Base-by-base conservation (phyloP, 345 rosid species). In the Eucalyptus melliodora region DNA sequence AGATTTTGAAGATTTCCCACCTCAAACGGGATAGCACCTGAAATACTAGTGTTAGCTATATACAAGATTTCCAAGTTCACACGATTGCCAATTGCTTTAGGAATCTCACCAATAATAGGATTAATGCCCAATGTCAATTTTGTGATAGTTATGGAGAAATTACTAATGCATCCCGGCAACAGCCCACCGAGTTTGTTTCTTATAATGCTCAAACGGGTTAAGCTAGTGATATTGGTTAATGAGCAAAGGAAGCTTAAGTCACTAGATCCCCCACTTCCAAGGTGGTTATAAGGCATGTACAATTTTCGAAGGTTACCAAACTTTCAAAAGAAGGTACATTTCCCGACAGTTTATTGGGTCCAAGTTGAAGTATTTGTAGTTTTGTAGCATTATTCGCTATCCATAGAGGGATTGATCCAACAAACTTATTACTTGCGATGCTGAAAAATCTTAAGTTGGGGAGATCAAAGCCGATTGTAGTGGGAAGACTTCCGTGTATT, bases 51-150 rank as follows among this genome's bases (percentile, higher is more conserved):
- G n/a, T n/a, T n/a, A n/a, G n/a, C n/a, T n/a, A n/a, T n/a, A n/a
- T n/a, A n/a, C n/a, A n/a, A n/a, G n/a, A n/a, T n/a, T n/a, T 65
- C 83, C 86, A 92, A 93, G 45, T 90, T 92, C 17, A 62, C 86
- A 53, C 91, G 86, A 49, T 91, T 89, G 19, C 62, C 88, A 1
- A 92, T 47, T 6, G 47, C 88, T 12, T 42, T 16, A 11, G 93
- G 92, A 26, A 91, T 89, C 9, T 17, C 89, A 24, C 93, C 93
- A 3, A 65, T 67, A 27, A 90, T 90, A 7, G 37, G 77, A 16
- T 89, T 89, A 26, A 3, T 1, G 9, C 1, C 45, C 2, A 44
- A 44, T 44, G 1, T 9, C 40, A 89, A 24, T 2, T 0, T 2
- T 19, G 2, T 62, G 16, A 89, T 60, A 26, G 45, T 86, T 6